Base-by-base conservation (phyloP, 2,329 filamentous ascomycete species). In the Penicillium concentricum region DNA sequence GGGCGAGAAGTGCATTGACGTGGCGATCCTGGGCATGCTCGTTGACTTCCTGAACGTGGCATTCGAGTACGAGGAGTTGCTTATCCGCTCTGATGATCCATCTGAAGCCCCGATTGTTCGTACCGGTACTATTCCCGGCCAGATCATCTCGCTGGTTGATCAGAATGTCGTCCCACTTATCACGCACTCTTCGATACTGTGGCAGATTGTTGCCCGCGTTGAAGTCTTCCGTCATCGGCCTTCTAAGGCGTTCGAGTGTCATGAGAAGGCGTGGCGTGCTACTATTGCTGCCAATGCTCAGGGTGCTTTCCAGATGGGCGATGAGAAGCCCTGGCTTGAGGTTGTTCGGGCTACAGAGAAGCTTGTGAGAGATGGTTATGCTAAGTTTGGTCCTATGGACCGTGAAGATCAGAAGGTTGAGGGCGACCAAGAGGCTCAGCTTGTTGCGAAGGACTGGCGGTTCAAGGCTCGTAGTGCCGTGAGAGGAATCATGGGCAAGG, bases 261-360 rank as follows among this genome's bases (percentile, higher is more conserved):
- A 92, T 30, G 94, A 97, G 76, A 92, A 93, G 70, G 91, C 88
- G 0, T 99, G 93, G 92, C 84, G 94, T 2, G 86, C 89, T 0
- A 81, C 49, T 76, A 84, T 64, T 79, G 84, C 28, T 69, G 78
- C 56, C 57, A 77, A 64, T 70, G 78, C 57, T 63, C 78, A 62
- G 67, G 82, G 70, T 26, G 73, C 73, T 24, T 76, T 73, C 69
- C 75, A 72, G 70, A 76, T 69, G 79, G 86, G 84, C 74, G 79
- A 84, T 28, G 83, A 84, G 61, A 80, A 80, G 42, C 83, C 83
- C 18, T 96, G 91, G 90, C 78, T 85, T 57, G 80, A 81, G 0
- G 85, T 95, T 5, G 90, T 95, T 3, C 81, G 85, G 59, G 84
- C 90, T 50, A 97, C 94, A 0, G 85, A 92, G 54, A 87, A 91